Conservation (phyloP, 129 eudicot species). For the Flaveria brownii region DNA sequence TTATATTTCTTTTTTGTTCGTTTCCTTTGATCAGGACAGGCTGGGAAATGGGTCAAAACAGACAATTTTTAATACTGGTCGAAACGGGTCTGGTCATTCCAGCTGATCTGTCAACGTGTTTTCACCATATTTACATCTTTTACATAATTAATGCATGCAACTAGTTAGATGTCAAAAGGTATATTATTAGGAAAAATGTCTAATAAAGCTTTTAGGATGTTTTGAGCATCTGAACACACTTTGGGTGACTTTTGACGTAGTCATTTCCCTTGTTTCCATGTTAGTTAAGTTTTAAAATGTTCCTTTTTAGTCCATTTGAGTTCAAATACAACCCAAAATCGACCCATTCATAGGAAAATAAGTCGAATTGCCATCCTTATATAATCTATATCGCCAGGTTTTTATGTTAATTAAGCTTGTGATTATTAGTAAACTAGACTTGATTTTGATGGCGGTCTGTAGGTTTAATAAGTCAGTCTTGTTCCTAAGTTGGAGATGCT, state of each 20-base stretch:
- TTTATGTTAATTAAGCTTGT: constrained; percentile 1
- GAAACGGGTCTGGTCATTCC: background rate
- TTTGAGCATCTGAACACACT: background rate
- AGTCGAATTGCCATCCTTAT: background rate
- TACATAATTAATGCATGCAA: background rate
- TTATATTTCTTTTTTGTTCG: background rate
- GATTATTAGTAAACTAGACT: background rate
- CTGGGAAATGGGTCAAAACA: background rate
- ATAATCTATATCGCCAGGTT: background rate
- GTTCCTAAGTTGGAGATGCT: background rate
- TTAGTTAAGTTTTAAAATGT: background rate
- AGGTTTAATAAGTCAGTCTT: background rate
- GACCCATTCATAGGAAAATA: background rate
- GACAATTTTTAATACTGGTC: background rate
- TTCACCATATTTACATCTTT: background rate
- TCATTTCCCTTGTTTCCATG: background rate
- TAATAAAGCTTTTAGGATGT: background rate
- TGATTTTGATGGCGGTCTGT: background rate
- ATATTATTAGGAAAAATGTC: background rate
- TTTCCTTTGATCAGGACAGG: background rate
- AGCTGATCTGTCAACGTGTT: background rate
- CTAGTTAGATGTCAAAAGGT: background rate
- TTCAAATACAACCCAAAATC: background rate
- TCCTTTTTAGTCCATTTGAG: background rate
- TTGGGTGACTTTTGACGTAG: background rate